Evolutionary conservation across 495 filamentous ascomycete species (phyloP), one percentile per base, ranked within the genome.

Genomic region (Penicillium arizonense): DNA sequence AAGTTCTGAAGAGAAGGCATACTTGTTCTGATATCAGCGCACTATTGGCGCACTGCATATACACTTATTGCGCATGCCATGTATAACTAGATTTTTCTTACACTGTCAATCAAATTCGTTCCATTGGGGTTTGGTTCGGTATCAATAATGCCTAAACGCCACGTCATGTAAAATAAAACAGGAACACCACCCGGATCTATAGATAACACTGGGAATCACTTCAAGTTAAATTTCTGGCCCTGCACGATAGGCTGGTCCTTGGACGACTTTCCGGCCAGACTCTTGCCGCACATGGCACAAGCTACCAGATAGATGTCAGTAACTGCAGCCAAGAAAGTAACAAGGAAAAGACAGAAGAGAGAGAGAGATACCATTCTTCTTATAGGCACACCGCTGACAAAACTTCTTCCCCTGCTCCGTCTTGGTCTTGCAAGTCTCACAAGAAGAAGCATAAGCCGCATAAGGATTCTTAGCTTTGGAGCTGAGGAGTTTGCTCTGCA

Each of bases 401-500:
- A 65, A 83, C 46, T 77, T 82, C 59, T 74, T 76, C 32, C 86
- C 86, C 56, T 81, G 75, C 33, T 85, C 77, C 20, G 83, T 77
- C 67, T 87, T 87, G 28, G 81, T 82, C 64, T 85, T 87, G 72
- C 86, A 89, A 18, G 61, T 66, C 4, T 73, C 74, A 56, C 84
- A 86, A 0, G 81, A 77, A 50, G 80, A 80, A 16, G 83, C 75
- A 64, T 89, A 89, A 36, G 82, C 77, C 12, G 85, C 85, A 56
- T 86, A 87, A 2, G 86, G 86, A 53, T 89, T 87, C 68, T 86
- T 82, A 5, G 86, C 86, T 28, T 78, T 77, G 46, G 86, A 79
- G 58, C 82, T 86, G 28, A 88, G 74, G 1, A 89, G 74, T 67
- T 88, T 89, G 62, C 78, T 87, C 84, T 87, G 50, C 24, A 41